Percentiles rank a stretch among this genome's conserved stretches.
Conservation (phyloP, 176 grass and related monocot genomes). For the Guadua angustifolia region DNA sequence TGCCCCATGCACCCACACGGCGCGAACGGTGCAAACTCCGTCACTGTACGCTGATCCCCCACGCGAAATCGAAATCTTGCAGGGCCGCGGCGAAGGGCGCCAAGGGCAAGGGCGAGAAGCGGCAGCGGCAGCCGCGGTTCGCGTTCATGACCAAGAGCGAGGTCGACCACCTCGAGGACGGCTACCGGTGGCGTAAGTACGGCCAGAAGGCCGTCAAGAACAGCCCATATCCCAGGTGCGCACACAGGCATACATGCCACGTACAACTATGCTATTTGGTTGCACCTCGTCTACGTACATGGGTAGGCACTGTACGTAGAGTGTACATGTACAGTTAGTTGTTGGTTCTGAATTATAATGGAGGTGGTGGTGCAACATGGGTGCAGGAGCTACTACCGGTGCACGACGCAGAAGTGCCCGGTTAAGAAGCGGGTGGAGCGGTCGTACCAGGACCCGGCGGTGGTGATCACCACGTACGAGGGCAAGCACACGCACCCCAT, state of each 20-base stretch:
- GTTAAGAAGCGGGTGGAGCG: conserved; percentile 99
- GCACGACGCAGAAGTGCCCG: conserved; percentile 90
- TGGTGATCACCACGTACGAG: conserved; percentile 98
- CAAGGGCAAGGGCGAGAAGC: conserved; percentile 79
- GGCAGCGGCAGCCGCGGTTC: conserved; percentile 73
- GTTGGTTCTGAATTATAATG: background rate
- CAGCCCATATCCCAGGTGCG: conserved; percentile 92
- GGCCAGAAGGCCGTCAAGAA: conserved; percentile 99
- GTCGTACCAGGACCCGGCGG: conserved; percentile 71
- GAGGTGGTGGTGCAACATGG: background rate
- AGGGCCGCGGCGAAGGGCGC: conserved; percentile 28
- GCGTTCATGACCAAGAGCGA: conserved; percentile 99
- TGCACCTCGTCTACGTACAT: conserved; percentile 5
- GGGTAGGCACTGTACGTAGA: background rate
- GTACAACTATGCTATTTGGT: background rate
- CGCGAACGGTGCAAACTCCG: background rate
- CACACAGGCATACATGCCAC: background rate
- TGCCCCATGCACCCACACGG: background rate
- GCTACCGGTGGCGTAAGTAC: conserved; percentile 97
- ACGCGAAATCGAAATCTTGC: background rate
- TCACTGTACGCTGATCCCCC: conserved; percentile 28
- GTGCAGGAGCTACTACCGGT: conserved; percentile 96
- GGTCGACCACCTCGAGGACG: conserved; percentile 97
- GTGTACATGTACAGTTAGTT: background rate
- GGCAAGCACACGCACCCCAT: conserved; percentile 85